A percentile compares a stretch with the other conserved stretches of the same genome.
Conservation (phyloP, 768 basidiomycete species). For the Pulveroboletus sp. region DNA sequence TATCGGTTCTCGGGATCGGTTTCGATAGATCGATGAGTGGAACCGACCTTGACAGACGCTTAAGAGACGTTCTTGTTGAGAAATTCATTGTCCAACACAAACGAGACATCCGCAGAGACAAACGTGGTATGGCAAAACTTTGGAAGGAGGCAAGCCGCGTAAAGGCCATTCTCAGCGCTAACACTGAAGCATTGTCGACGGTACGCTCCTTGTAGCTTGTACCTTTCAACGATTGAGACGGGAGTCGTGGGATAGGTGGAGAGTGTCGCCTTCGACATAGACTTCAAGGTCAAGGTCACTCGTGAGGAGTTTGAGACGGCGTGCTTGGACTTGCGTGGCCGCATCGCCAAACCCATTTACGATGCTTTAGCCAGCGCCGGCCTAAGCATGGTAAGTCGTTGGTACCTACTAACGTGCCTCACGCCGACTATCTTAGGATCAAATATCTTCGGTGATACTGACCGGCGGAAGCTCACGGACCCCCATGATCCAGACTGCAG, state of each 20-base stretch:
- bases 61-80: slow-evolving; percentile 75
- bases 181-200: slow-evolving; percentile 68
- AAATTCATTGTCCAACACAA: slow-evolving; percentile 71
- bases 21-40: slow-evolving; percentile 76
- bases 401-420: background rate
- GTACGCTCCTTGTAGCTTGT: slow-evolving; percentile 38
- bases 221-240: background rate
- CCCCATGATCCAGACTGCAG: slow-evolving; percentile 85
- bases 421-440: slow-evolving; percentile 41
- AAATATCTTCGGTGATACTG: slow-evolving; percentile 87
- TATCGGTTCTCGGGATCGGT: slow-evolving; percentile 77
- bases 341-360: slow-evolving; percentile 66
- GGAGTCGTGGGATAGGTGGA: slow-evolving; percentile 56
- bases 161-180: slow-evolving; percentile 91
- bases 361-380: slow-evolving; percentile 68
- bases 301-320: slow-evolving; percentile 74
- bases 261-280: slow-evolving; percentile 84
- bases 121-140: slow-evolving; percentile 85
- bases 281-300: slow-evolving; percentile 76
- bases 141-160: slow-evolving; percentile 92
- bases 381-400: slow-evolving; percentile 52
- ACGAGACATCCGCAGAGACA: slow-evolving; percentile 64
- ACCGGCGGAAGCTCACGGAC: slow-evolving; percentile 86
- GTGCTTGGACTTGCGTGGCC: slow-evolving; percentile 58
- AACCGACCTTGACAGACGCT: slow-evolving; percentile 74